A percentile compares a stretch with the other conserved stretches of the same genome.
These are phyloP conservation scores for Cyberlindnera samutprakarnensis DNA, from an alignment of 805 yeast genomes.

Conservation along the genomic window DNA sequence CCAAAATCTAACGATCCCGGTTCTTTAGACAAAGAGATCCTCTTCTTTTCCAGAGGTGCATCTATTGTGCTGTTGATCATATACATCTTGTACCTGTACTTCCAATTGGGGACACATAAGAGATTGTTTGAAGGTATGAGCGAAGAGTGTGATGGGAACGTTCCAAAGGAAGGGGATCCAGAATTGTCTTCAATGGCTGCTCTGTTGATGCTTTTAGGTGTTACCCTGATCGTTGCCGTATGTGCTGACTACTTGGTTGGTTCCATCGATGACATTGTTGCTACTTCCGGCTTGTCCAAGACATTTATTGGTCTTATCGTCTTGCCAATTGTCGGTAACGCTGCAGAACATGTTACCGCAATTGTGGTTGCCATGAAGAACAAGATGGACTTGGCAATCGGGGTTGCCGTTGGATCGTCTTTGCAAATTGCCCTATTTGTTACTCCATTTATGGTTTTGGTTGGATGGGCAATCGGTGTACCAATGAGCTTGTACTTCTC, in stretches of 20 bases:
- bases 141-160: slow-evolving; percentile 30
- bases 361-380: slow-evolving; percentile 90
- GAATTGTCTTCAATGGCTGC: slow-evolving; percentile 48
- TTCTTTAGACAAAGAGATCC: slow-evolving; percentile 36
- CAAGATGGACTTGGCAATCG: slow-evolving; percentile 95
- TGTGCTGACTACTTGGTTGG: slow-evolving; percentile 94
- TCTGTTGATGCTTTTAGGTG: slow-evolving; percentile 41
- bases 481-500: slow-evolving; percentile 92
- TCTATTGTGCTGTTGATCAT: slow-evolving; percentile 69
- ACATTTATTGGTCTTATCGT: slow-evolving; percentile 91
- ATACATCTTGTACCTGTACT: slow-evolving; percentile 71
- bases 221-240: slow-evolving; percentile 76
- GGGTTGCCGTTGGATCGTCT: slow-evolving; percentile 95
- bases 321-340: slow-evolving; percentile 96
- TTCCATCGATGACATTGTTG: slow-evolving; percentile 85
- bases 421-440: slow-evolving; percentile 92
- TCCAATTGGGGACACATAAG: slow-evolving; percentile 86
- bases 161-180: slow-evolving; percentile 17
- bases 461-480: slow-evolving; percentile 88
- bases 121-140: slow-evolving; percentile 56
- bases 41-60: slow-evolving; percentile 79
- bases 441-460: slow-evolving; percentile 88
- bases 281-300: slow-evolving; percentile 77
- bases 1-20: slow-evolving; percentile 32
- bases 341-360: slow-evolving; percentile 98